Evolutionary conservation across 176 grass and related monocot genomes (phyloP).

Genomic region (Aegilops sharonensis): DNA sequence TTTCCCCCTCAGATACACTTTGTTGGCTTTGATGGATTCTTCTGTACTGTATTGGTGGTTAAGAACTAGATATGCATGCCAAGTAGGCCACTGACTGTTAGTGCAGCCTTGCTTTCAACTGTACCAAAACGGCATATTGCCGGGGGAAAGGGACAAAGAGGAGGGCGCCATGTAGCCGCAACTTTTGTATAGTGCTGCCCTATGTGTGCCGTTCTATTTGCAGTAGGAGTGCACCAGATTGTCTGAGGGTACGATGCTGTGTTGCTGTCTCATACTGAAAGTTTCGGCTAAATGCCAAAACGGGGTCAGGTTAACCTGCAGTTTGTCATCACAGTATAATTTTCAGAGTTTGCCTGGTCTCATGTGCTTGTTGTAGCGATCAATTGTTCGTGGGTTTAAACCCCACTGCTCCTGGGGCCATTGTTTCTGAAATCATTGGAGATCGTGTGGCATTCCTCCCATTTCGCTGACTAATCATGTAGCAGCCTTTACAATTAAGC

Average conservation of each 20-base stretch:
- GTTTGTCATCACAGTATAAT: neutral
- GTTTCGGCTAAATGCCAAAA: neutral
- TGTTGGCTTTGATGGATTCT: constrained; percentile 31
- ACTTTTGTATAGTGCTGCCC: neutral
- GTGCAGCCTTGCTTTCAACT: neutral
- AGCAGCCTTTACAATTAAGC: neutral
- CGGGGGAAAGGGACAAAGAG: neutral
- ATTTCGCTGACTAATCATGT: constrained; percentile 13
- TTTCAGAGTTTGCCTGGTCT: neutral
- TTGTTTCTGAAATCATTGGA: neutral
- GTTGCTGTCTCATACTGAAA: neutral
- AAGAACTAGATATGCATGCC: neutral
- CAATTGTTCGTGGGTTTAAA: neutral
- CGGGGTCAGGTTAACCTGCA: neutral
- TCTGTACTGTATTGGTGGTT: neutral
- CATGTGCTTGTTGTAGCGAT: neutral
- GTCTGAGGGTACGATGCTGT: neutral
- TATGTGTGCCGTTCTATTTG: neutral
- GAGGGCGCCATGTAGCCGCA: neutral
- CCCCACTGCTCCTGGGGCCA: neutral
- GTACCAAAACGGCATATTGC: neutral
- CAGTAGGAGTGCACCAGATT: neutral
- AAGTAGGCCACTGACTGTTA: neutral
- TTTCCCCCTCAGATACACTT: constrained; percentile 29
- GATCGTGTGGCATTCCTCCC: neutral